Evolutionary conservation across 495 filamentous ascomycete genomes (phyloP).

Genomic region (Sabuloglossum arenarium): DNA sequence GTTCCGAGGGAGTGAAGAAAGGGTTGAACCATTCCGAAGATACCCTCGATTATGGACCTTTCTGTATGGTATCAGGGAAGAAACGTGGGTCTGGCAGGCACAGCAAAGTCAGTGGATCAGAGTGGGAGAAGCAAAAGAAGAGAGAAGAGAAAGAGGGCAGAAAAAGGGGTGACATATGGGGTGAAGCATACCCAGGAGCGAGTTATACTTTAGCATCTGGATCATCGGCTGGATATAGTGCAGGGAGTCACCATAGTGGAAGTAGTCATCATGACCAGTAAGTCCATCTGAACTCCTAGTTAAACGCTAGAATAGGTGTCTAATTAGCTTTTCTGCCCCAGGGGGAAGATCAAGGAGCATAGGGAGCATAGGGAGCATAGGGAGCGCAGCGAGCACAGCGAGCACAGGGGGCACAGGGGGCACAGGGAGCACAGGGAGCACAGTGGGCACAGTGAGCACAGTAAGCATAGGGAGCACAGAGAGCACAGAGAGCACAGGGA

Average conservation of each 20-base stretch:
- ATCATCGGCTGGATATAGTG: neutral
- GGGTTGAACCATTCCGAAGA: slow-evolving; percentile 2
- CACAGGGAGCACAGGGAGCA: neutral
- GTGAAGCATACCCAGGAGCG: neutral
- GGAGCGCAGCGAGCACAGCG: neutral
- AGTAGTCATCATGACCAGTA: neutral
- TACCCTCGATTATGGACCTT: neutral
- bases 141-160: neutral
- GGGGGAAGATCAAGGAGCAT: neutral
- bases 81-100: neutral
- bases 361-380: neutral
- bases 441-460: neutral
- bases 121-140: slow-evolving; percentile 1
- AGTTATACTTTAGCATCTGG: neutral
- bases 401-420: neutral
- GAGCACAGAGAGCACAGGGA: neutral
- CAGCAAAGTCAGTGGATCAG: neutral
- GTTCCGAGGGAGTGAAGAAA: slow-evolving; percentile 5
- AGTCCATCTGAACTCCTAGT: neutral
- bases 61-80: neutral
- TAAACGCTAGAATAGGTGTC: neutral
- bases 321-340: neutral
- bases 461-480: neutral
- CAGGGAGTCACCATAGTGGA: neutral
- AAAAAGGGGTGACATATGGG: neutral